These are phyloP conservation scores for Auricularia cornea DNA, from an alignment of 768 basidiomycete species.

Conservation along the genomic window DNA sequence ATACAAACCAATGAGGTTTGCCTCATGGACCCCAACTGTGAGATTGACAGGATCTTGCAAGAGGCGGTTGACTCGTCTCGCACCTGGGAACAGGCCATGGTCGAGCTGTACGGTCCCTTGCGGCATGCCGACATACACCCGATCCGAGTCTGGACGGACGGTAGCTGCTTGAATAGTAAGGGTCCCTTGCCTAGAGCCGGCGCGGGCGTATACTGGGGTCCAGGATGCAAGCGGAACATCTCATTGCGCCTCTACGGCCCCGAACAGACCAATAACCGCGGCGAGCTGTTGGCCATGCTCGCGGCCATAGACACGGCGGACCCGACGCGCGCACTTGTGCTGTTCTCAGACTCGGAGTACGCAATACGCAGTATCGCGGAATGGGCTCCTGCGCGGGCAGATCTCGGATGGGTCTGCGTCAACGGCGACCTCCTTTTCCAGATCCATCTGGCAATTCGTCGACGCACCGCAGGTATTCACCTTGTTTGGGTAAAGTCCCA, in stretches of 20 bases:
- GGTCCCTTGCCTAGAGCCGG: neutral
- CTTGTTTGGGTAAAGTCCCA: neutral
- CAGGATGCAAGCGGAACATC: neutral
- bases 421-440: neutral
- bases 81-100: neutral
- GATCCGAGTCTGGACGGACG: neutral
- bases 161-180: neutral
- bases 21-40: neutral
- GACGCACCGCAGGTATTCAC: neutral
- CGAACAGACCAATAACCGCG: neutral
- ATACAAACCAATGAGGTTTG: no score
- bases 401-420: neutral
- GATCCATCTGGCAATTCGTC: neutral
- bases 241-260: neutral
- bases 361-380: neutral
- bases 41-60: neutral
- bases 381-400: neutral
- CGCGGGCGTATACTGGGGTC: neutral
- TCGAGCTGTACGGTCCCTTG: neutral
- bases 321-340: neutral
- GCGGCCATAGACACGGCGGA: neutral
- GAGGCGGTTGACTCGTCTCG: neutral
- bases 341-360: neutral
- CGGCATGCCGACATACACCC: neutral
- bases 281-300: neutral